phyloP scores from a whole-genome alignment of 768 basidiomycete genomes.

The Collybiopsis luxurians region DNA sequence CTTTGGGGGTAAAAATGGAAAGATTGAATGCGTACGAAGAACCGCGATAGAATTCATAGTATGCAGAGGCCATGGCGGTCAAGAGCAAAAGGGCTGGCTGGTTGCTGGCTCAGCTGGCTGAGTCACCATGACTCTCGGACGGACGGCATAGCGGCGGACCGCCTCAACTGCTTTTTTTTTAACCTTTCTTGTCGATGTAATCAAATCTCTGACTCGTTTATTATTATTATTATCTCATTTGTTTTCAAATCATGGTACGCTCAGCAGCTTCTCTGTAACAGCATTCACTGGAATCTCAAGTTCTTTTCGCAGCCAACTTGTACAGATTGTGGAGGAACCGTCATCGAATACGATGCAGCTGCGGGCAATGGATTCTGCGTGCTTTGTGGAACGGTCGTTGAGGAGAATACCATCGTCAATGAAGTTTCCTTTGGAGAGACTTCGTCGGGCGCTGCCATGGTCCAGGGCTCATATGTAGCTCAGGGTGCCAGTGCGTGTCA shows the following conservation, averaged over 20 bases:
- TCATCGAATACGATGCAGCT: conserved; percentile 82
- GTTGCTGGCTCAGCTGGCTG: too few species aligned
- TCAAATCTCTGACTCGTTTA: neutral
- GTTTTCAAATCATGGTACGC: neutral
- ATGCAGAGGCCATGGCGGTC: conserved; percentile 24
- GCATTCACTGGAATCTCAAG: too few species aligned
- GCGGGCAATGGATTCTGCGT: conserved; percentile 87
- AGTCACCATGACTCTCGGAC: too few species aligned
- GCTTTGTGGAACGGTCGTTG: conserved; percentile 84
- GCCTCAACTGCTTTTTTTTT: neutral
- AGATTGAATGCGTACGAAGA: conserved; percentile 65
- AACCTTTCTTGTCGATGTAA: neutral
- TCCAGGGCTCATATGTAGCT: conserved; percentile 90
- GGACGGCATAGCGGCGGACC: too few species aligned
- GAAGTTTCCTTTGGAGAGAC: conserved; percentile 97
- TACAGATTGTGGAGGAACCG: conserved; percentile 76
- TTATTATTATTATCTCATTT: neutral
- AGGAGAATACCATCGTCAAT: conserved; percentile 91
- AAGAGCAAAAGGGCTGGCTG: too few species aligned
- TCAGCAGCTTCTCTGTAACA: neutral
- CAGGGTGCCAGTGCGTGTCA: conserved; percentile 80
- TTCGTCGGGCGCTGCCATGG: conserved; percentile 88
- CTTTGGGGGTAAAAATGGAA: neutral
- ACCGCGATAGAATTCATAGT: conserved; percentile 92
- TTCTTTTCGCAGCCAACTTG: conserved; percentile 58